Conservation (phyloP, 78 protist species). For the Mastigamoeba balamuthi region DNA sequence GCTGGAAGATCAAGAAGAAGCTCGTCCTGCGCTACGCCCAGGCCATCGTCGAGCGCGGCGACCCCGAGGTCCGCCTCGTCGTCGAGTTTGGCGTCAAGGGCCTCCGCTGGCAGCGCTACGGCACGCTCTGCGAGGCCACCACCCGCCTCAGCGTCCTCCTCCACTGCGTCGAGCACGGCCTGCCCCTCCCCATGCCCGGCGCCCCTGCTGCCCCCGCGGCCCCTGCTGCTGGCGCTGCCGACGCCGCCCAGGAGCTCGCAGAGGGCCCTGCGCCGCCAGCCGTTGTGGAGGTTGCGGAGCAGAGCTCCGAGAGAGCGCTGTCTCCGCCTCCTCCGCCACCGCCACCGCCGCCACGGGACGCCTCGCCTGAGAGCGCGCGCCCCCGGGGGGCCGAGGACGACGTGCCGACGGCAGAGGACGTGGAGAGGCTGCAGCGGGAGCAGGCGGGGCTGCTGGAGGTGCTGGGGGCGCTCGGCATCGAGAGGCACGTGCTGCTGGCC, state of each 20-base stretch:
- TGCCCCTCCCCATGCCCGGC: background rate
- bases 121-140: background rate
- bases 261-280: too few relatives aligned
- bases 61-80: background rate
- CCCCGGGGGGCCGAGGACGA: too few relatives aligned
- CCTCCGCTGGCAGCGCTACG: background rate
- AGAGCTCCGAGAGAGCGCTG: too few relatives aligned
- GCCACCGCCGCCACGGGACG: too few relatives aligned
- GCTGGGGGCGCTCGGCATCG: too few relatives aligned
- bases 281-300: too few relatives aligned
- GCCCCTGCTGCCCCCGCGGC: background rate
- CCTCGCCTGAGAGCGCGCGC: too few relatives aligned
- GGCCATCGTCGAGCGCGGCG: background rate
- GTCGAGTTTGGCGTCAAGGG: background rate
- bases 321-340: too few relatives aligned
- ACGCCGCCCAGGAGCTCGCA: background rate
- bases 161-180: background rate
- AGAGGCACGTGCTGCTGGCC: too few relatives aligned
- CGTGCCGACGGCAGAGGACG: too few relatives aligned
- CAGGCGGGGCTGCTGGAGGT: too few relatives aligned
- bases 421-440: too few relatives aligned
- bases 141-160: background rate
- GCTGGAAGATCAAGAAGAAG: background rate
- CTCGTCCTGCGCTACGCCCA: background rate
- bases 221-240: background rate